These are phyloP conservation scores for Fusarium dlaminii DNA, from an alignment of 2,329 filamentous ascomycete species.

Conservation along the genomic window DNA sequence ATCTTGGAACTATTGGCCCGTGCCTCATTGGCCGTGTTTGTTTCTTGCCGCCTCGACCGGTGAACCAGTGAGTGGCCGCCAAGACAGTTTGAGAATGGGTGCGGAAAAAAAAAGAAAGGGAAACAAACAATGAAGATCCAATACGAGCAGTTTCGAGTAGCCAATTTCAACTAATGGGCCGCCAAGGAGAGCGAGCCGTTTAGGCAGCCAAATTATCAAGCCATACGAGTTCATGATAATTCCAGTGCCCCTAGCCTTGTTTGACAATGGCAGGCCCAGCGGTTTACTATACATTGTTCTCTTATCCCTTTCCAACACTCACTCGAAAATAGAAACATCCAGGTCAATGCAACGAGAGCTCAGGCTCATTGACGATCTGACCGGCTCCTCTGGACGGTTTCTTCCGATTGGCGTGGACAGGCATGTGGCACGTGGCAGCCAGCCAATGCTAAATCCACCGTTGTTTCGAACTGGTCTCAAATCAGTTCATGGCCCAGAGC, in stretches of 20 bases:
- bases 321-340: background rate
- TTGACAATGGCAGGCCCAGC: background rate
- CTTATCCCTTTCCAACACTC: background rate
- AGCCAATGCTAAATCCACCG: slow-evolving; percentile 34
- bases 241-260: background rate
- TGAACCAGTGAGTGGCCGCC: background rate
- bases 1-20: slow-evolving; percentile 25
- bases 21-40: slow-evolving; percentile 8
- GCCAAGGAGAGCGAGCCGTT: background rate
- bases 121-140: background rate
- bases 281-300: background rate
- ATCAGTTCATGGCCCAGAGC: slow-evolving; percentile 28
- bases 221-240: background rate
- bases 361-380: slow-evolving; percentile 2
- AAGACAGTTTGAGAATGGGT: background rate
- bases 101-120: background rate
- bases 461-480: slow-evolving; percentile 42
- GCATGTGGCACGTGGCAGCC: slow-evolving; percentile 38
- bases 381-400: background rate
- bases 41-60: background rate
- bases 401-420: slow-evolving; percentile 37
- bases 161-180: background rate
- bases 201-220: background rate
- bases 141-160: background rate
- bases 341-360: slow-evolving; percentile 1